Evolutionary conservation across 352 stramenopile species (phyloP), one percentile per base, ranked within the genome.

Genomic region (Phytopythium aichiense): DNA sequence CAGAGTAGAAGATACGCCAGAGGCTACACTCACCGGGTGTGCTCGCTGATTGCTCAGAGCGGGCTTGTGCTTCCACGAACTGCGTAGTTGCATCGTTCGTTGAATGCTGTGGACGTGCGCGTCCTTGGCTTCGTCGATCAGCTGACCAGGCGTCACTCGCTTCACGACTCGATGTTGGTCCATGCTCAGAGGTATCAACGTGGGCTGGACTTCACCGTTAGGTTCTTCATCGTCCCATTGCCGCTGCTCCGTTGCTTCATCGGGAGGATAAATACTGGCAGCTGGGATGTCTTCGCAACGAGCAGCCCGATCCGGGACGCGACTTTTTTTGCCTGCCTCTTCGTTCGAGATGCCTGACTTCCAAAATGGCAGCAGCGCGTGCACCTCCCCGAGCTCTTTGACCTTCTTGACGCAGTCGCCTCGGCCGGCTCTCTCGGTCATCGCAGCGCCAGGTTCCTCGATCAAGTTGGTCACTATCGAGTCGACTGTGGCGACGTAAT

Each of bases 81-180:
- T 76, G 48, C 79, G 77, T 0, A 90, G 68, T 40, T 81, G 81
- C 18, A 87, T 58, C 48, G 82, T 82, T 31, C 71, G 74, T 4
- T 71, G 78, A 18, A 88, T 79, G 56, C 80, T 88, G 22, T 67
- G 65, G 5, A 73, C 66, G 23, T 86, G 81, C 4, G 68, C 69
- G 16, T 57, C 56, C 23, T 63, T 60, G 4, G 56, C 28, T 11
- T 60, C 40, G 28, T 56, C 42, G 18, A 37, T 37, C 23, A 48
- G n/a, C 28, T 31, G 45, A 23, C 15, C 28, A 60, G 62, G 38
- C 13, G 63, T 16, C 9, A 61, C 59, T 18, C 60, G 61, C 33
- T 35, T 22, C 7, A 50, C 2, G 11, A 20, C 54, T 16, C 35
- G 54, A 20, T 13, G 4, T 9, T 58, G 46, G 11, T 12, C 23